A percentile compares a stretch with the other conserved stretches of the same genome.
Evolutionary conservation across 1,284 basidiomycete genomes (phyloP).

Genomic region (Boletus sp.): DNA sequence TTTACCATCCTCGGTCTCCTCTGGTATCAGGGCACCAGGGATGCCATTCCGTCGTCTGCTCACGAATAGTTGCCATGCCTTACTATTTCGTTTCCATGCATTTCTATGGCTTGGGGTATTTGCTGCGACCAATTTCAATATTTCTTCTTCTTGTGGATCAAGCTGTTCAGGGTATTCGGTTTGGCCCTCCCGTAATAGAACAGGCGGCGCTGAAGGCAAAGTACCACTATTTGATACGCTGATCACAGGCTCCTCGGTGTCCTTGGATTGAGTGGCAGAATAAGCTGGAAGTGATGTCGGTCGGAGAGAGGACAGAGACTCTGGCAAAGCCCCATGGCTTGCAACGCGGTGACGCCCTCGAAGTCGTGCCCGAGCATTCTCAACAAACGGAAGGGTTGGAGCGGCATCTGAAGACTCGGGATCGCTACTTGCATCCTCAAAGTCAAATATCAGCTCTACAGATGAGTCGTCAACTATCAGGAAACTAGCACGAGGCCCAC

Average conservation of each 20-base stretch:
- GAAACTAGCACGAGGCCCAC: neutral
- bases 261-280: slow-evolving; percentile 44
- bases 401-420: slow-evolving; percentile 27
- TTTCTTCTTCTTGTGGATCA: slow-evolving; percentile 51
- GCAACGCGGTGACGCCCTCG: slow-evolving; percentile 31
- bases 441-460: slow-evolving; percentile 63
- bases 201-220: neutral
- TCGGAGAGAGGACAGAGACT: slow-evolving; percentile 56
- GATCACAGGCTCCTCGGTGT: neutral
- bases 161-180: slow-evolving; percentile 23
- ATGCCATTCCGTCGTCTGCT: slow-evolving; percentile 40
- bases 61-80: slow-evolving; percentile 61
- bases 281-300: slow-evolving; percentile 64
- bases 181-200: slow-evolving; percentile 2
- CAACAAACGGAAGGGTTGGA: slow-evolving; percentile 43
- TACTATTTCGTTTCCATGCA: slow-evolving; percentile 61
- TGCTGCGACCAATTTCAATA: slow-evolving; percentile 60
- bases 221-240: slow-evolving; percentile 1
- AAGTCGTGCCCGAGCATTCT: slow-evolving; percentile 36
- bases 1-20: slow-evolving; percentile 42
- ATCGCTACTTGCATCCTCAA: slow-evolving; percentile 49
- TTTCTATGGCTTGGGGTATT: slow-evolving; percentile 65
- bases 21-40: slow-evolving; percentile 39
- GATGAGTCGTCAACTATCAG: slow-evolving; percentile 7
- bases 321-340: slow-evolving; percentile 44